phyloP scores from a whole-genome alignment of 176 grass and related monocot genomes.

The Avena insularis region DNA sequence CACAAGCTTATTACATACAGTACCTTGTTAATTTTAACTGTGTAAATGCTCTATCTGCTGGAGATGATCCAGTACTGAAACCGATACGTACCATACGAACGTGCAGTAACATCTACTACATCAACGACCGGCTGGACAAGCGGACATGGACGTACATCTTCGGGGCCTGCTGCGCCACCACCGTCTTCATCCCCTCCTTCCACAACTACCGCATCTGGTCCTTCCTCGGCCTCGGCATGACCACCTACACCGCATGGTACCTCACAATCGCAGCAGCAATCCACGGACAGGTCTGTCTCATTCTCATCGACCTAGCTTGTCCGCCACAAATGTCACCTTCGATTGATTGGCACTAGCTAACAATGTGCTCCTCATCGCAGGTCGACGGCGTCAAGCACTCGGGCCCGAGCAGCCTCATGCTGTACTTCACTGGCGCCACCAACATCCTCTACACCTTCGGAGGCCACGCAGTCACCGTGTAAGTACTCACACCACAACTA shows the following conservation, averaged over 20 bases:
- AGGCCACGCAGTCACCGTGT: constrained; percentile 64
- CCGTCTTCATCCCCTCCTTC: constrained; percentile 67
- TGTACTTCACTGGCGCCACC: constrained; percentile 69
- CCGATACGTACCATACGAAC: too few species aligned
- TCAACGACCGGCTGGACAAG: constrained; percentile 74
- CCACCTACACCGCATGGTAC: constrained; percentile 70
- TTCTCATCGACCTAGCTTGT: not conserved
- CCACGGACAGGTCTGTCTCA: constrained; percentile 50
- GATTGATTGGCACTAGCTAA: not conserved
- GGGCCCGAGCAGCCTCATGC: constrained; percentile 50
- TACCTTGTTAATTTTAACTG: not conserved
- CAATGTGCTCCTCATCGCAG: not conserved
- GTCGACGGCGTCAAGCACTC: constrained; percentile 55
- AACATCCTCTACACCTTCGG: constrained; percentile 72
- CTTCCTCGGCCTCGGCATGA: constrained; percentile 67
- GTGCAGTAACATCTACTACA: constrained; percentile 67
- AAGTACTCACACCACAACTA: constrained; percentile 20
- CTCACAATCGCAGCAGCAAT: constrained; percentile 52
- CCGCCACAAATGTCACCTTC: not conserved
- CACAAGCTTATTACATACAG: not conserved
- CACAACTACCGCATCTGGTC: constrained; percentile 71
- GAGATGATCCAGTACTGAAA: not conserved
- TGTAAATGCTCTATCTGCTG: not conserved
- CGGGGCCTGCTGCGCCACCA: constrained; percentile 62
- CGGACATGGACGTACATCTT: constrained; percentile 72